Evolutionary conservation across 139 green algal species (phyloP).

Genomic region (Yamagishiella unicocca): DNA sequence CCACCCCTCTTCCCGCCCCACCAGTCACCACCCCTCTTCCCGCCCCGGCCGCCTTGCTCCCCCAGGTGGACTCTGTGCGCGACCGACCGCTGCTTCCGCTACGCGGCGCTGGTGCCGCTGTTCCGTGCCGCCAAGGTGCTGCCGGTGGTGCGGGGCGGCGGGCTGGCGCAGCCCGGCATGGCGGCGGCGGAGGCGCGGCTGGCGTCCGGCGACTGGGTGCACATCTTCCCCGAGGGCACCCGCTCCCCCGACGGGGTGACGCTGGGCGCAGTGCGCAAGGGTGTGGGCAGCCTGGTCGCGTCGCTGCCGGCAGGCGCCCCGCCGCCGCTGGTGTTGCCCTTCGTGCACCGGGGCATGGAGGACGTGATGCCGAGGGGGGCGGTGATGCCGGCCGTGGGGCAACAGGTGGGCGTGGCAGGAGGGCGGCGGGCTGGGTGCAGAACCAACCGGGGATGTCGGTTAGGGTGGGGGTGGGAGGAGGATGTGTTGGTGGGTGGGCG

Average conservation of each 20-base stretch:
- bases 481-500: too few species aligned
- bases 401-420: conserved; percentile 48
- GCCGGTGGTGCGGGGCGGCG: conserved; percentile 87
- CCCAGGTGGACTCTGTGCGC: conserved; percentile 93
- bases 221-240: conserved; percentile 96
- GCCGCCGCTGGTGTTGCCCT: conserved; percentile 86
- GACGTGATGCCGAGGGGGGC: conserved; percentile 77
- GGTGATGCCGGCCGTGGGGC: conserved; percentile 71
- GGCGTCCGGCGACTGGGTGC: conserved; percentile 87
- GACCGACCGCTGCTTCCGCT: conserved; percentile 93
- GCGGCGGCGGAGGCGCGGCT: conserved; percentile 74
- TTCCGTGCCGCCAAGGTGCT: conserved; percentile 90
- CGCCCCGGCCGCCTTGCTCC: neutral
- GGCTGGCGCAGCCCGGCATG: conserved; percentile 86
- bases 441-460: too few species aligned
- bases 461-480: too few species aligned
- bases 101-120: conserved; percentile 68
- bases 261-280: conserved; percentile 78
- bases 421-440: too few species aligned
- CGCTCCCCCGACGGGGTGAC: conserved; percentile 64
- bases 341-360: conserved; percentile 92
- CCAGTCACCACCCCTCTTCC: neutral
- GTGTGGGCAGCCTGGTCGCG: conserved; percentile 83
- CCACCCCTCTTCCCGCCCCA: neutral
- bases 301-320: neutral